Evolutionary conservation across 768 basidiomycete species (phyloP).

Genomic region (Leccinum truebloodii): DNA sequence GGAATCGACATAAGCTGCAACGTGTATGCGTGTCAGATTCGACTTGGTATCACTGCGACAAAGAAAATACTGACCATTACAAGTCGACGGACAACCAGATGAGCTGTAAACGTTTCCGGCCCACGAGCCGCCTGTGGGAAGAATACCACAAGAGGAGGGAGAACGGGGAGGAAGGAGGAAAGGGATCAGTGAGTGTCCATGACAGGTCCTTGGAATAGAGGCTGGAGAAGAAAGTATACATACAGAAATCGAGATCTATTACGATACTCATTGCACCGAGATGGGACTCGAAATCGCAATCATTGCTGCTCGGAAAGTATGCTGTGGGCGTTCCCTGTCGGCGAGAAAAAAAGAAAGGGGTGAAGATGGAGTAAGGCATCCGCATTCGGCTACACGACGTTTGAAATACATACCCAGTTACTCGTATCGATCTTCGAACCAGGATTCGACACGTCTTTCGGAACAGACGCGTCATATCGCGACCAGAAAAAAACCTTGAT

Average conservation of each 20-base stretch:
- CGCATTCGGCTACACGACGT: neutral
- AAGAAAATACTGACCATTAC: conserved; percentile 21
- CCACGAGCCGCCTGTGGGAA: conserved; percentile 29
- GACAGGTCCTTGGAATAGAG: neutral
- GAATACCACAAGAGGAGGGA: neutral
- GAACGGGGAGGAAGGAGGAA: neutral
- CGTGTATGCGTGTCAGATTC: conserved; percentile 15
- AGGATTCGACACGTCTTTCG: conserved; percentile 33
- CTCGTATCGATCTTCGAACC: conserved; percentile 18
- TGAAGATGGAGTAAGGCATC: neutral
- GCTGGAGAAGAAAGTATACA: neutral
- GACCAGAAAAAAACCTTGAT: conserved; percentile 45
- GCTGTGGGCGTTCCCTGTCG: conserved; percentile 59
- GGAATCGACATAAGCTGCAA: conserved; percentile 31
- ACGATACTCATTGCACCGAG: conserved; percentile 63
- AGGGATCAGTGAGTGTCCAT: neutral
- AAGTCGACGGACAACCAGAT: conserved; percentile 31
- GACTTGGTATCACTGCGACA: neutral
- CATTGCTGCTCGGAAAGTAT: conserved; percentile 54
- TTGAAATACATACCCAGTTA: conserved; percentile 26
- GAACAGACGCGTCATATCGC: conserved; percentile 31
- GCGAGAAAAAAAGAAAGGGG: neutral
- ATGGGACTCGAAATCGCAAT: conserved; percentile 56
- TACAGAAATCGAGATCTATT: conserved; percentile 48
- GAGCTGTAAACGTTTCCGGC: conserved; percentile 26